phyloP scores from a whole-genome alignment of 2,329 filamentous ascomycete species.

The Gliomastix tumulicola region DNA sequence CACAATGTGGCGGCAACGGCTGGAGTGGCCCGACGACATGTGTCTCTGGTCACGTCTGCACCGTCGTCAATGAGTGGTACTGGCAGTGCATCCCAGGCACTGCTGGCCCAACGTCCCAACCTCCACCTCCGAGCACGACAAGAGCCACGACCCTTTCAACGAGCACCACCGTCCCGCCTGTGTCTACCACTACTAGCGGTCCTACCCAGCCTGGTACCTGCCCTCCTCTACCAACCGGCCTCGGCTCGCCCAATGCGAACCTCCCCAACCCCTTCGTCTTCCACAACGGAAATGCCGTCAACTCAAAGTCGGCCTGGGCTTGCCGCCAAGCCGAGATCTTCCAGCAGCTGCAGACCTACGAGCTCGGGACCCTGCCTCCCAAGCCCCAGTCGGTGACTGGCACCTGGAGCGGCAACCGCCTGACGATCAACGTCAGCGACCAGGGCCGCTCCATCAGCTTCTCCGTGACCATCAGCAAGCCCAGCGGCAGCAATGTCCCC shows the following conservation, averaged over 20 bases:
- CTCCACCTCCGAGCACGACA: too few species aligned
- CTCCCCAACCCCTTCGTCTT: slow-evolving; percentile 33
- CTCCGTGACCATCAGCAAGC: slow-evolving; percentile 26
- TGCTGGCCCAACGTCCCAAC: too few species aligned
- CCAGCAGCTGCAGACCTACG: slow-evolving; percentile 24
- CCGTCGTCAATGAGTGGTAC: slow-evolving; percentile 24
- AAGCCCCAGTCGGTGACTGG: slow-evolving; percentile 31
- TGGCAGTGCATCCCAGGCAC: slow-evolving; percentile 22
- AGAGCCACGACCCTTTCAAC: slow-evolving; percentile 15
- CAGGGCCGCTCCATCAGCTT: slow-evolving; percentile 23
- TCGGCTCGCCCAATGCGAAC: too few species aligned
- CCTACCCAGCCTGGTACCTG: too few species aligned
- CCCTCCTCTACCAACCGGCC: too few species aligned
- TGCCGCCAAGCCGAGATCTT: slow-evolving; percentile 33
- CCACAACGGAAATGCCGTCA: slow-evolving; percentile 24
- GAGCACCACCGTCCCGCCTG: too few species aligned
- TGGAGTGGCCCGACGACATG: slow-evolving; percentile 39
- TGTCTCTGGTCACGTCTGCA: slow-evolving; percentile 26
- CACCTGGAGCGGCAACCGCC: slow-evolving; percentile 30
- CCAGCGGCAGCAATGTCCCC: slow-evolving; percentile 31
- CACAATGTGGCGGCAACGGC: slow-evolving; percentile 4
- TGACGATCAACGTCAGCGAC: slow-evolving; percentile 34
- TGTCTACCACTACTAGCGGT: too few species aligned
- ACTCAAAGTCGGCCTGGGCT: slow-evolving; percentile 28
- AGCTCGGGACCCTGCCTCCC: slow-evolving; percentile 25